Evolutionary conservation across 202 grass and related monocot species (phyloP), one percentile per base, ranked within the genome.

Genomic region (Hordeum pubiflorum): DNA sequence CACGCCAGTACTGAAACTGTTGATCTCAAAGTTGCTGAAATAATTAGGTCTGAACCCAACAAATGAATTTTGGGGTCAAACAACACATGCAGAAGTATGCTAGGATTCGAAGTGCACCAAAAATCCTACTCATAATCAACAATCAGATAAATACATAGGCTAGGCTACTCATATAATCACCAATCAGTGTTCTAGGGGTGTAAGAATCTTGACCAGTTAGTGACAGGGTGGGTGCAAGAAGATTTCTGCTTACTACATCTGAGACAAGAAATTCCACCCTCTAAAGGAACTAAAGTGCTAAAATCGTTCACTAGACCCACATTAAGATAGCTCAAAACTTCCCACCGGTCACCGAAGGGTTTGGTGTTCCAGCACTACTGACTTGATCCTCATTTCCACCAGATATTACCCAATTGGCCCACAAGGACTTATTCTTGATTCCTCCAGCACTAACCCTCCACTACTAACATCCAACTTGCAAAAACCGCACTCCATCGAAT

Each of bases 371-470:
- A 74, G 66, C 64, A 73, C 54, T 58, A 63, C 5, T 58, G 46
- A 85, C 58, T 37, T 24, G 72, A 78, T 63, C 40, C 37, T 78
- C 29, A 6, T 8, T 38, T 79, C 66, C 79, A 86, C 67, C 20
- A 74, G 23, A 62, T 18, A 58, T 64, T 59, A 44, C 48, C 58
- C 23, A 54, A 31, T n/a, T 54, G 52, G 75, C 79, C 88, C 88
- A 83, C 68, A 69, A 17, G 60, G 73, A 75, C 38, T 63, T 86
- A 83, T 86, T 86, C 88, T 31, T 6, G 23, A 83, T 86, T 83
- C 74, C 60, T 62, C 79, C 20, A 79, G 55, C 69, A 76, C 69
- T 50, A 75, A 61, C 41, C 17, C 33, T 78, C 79, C 87, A 82
- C 83, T 68, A 86, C 72, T 26, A 54, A 9, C 37, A 41, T 4